phyloP scores from a whole-genome alignment of 352 stramenopile species.

The Phytopythium litorale region DNA sequence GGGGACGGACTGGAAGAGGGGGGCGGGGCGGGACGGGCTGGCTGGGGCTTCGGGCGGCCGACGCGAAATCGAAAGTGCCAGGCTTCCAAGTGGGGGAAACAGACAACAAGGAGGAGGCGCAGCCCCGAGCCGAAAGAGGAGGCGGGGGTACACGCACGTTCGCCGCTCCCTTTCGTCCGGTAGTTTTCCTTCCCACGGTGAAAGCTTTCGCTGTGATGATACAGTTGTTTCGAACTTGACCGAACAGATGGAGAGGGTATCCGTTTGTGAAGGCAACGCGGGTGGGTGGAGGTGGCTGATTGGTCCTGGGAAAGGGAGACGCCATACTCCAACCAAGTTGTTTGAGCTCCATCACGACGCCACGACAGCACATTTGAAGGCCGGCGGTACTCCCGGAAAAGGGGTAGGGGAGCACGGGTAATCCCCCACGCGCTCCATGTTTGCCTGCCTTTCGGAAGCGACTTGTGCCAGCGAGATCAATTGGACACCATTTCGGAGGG shows the following conservation, averaged over 20 bases:
- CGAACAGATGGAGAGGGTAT: neutral
- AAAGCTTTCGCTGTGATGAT: neutral
- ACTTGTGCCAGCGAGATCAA: neutral
- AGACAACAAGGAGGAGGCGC: neutral
- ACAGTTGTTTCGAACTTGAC: neutral
- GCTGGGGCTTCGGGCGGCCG: neutral
- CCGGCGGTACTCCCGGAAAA: neutral
- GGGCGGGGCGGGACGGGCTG: too few relatives aligned
- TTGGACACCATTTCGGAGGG: too few relatives aligned
- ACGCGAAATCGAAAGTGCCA: slow-evolving; percentile 2
- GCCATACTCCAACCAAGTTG: neutral
- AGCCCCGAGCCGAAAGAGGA: too few relatives aligned
- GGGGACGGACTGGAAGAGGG: neutral
- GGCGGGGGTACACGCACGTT: neutral
- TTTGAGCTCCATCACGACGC: neutral
- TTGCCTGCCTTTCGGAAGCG: neutral
- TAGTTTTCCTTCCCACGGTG: neutral
- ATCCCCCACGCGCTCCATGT: neutral
- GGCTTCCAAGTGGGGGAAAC: too few relatives aligned
- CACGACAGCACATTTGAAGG: neutral
- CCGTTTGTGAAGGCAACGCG: neutral
- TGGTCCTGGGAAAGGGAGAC: slow-evolving; percentile 1
- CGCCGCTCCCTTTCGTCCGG: too few relatives aligned
- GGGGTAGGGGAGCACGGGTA: neutral
- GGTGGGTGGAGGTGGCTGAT: neutral